Percentiles rank a stretch among this genome's conserved stretches.
phyloP scores from a whole-genome alignment of 75 land plant genomes.

The Cupressus sempervirens region DNA sequence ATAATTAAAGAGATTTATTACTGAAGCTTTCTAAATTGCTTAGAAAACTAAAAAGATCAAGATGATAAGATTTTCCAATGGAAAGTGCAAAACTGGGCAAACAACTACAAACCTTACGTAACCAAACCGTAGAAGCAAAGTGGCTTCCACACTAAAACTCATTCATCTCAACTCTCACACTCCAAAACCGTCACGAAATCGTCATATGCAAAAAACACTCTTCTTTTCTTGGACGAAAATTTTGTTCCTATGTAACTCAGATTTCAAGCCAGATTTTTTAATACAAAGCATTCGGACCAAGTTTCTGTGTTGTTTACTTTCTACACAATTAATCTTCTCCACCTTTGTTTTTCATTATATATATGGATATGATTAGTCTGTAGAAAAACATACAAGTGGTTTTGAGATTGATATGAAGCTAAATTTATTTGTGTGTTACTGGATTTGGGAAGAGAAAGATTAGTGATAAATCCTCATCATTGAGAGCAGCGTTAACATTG shows the following conservation, averaged over 20 bases:
- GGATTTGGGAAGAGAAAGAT: neutral
- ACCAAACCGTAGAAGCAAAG: neutral
- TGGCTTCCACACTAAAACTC: neutral
- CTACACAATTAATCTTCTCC: neutral
- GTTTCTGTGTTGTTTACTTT: neutral
- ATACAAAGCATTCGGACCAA: neutral
- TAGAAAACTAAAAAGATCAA: no score
- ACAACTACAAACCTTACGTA: no score
- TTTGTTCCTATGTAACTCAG: neutral
- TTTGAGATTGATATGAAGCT: neutral
- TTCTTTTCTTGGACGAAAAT: neutral
- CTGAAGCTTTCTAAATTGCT: no score
- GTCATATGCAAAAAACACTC: neutral
- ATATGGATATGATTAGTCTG: neutral
- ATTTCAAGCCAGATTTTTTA: neutral
- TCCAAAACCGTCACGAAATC: neutral
- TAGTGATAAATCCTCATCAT: conserved; percentile 1
- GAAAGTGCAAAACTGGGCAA: no score
- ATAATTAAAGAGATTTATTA: no score
- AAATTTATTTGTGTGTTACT: neutral
- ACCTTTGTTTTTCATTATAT: neutral
- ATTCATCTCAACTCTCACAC: neutral
- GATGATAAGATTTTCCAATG: no score
- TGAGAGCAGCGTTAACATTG: conserved; percentile 2
- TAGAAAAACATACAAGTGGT: neutral